These are phyloP conservation scores for Gossypium gossypioides DNA, from an alignment of 441 rosid genomes.

Conservation along the genomic window DNA sequence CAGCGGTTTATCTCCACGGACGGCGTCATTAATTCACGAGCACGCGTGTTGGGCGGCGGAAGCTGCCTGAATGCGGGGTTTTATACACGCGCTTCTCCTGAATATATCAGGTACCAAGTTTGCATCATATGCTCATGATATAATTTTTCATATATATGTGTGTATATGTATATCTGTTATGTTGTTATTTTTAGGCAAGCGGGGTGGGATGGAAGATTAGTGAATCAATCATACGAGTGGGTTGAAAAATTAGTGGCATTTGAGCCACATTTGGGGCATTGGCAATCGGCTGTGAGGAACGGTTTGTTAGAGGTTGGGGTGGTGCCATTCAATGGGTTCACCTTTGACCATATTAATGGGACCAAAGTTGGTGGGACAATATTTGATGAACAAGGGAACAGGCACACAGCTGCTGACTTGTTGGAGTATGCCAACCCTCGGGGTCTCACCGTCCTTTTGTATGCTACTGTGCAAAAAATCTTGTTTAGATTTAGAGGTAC, in stretches of 20 bases:
- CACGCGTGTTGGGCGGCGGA: constrained; percentile 68
- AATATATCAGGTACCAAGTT: constrained; percentile 39
- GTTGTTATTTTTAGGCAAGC: constrained; percentile 22
- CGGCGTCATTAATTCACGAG: constrained; percentile 81
- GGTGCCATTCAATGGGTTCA: constrained; percentile 67
- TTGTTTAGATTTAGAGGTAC: constrained; percentile 43
- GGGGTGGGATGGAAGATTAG: constrained; percentile 65
- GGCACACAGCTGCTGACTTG: constrained; percentile 81
- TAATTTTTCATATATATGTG: neutral
- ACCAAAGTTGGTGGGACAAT: constrained; percentile 84
- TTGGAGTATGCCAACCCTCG: constrained; percentile 47
- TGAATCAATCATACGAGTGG: constrained; percentile 73
- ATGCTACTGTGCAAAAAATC: constrained; percentile 52
- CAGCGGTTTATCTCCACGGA: constrained; percentile 78
- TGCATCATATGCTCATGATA: neutral
- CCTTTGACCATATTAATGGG: constrained; percentile 74
- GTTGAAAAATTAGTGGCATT: constrained; percentile 62
- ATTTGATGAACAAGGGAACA: constrained; percentile 45
- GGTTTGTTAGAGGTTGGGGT: constrained; percentile 71
- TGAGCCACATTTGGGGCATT: constrained; percentile 45
- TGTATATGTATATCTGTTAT: neutral
- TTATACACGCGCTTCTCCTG: constrained; percentile 51
- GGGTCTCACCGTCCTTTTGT: constrained; percentile 51
- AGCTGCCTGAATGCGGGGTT: constrained; percentile 74
- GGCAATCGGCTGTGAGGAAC: constrained; percentile 78